These are phyloP conservation scores for Paxillus involutus DNA, from an alignment of 768 basidiomycete genomes.

Conservation along the genomic window DNA sequence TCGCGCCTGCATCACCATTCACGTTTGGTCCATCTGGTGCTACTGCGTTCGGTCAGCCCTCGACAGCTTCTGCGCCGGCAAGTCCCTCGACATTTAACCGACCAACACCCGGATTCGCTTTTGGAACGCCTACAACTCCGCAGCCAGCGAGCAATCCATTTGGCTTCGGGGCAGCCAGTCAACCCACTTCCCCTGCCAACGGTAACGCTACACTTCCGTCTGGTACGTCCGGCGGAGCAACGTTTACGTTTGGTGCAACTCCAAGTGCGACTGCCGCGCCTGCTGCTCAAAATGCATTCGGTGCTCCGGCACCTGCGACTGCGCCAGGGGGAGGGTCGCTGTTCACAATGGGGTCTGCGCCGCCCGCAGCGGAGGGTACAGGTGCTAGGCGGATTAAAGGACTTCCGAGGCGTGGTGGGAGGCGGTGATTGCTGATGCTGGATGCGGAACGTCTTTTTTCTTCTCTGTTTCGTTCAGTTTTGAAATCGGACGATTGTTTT, in stretches of 20 bases:
- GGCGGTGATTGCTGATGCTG: constrained; percentile 16
- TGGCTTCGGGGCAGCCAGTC: constrained; percentile 50
- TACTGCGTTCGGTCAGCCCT: constrained; percentile 43
- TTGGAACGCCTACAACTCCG: constrained; percentile 41
- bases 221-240: constrained; percentile 25
- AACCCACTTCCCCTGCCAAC: constrained; percentile 59
- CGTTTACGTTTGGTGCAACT: constrained; percentile 40
- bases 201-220: constrained; percentile 32
- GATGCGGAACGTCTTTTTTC: constrained; percentile 8
- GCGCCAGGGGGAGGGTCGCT: constrained; percentile 33
- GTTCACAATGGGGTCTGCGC: constrained; percentile 63
- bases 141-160: constrained; percentile 39
- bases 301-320: constrained; percentile 35
- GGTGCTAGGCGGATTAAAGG: constrained; percentile 52
- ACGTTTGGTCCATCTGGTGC: constrained; percentile 42
- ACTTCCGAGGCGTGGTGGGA: constrained; percentile 45
- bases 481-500: constrained; percentile 11
- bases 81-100: constrained; percentile 62
- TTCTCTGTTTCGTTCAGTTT: constrained; percentile 3
- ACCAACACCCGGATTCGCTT: constrained; percentile 42
- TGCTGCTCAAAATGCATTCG: constrained; percentile 43
- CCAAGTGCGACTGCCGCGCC: constrained; percentile 35
- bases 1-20: constrained; percentile 42
- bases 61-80: constrained; percentile 47
- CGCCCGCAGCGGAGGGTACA: constrained; percentile 36